Evolutionary conservation across 2,329 filamentous ascomycete species (phyloP).

Genomic region (Metarhizium guizhouense): DNA sequence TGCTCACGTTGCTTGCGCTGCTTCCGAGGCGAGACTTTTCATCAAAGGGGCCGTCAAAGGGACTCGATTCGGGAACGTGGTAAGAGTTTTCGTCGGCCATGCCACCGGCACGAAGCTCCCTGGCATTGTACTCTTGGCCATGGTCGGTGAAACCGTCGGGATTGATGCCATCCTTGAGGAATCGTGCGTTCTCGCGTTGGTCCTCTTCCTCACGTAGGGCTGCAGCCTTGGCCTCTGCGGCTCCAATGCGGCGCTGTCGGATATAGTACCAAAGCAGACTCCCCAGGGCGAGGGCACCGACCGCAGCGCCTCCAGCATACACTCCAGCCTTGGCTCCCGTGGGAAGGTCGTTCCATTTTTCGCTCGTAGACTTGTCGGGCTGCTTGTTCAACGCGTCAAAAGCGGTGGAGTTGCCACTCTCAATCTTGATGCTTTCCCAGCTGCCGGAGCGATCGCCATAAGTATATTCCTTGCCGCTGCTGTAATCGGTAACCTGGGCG

Average conservation of each 20-base stretch:
- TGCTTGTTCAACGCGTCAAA: slow-evolving; percentile 31
- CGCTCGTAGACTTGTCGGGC: slow-evolving; percentile 33
- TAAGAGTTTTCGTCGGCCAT: slow-evolving; percentile 9
- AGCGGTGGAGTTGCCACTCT: slow-evolving; percentile 47
- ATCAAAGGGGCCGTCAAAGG: slow-evolving; percentile 6
- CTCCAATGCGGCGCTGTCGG: slow-evolving; percentile 43
- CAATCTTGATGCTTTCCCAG: slow-evolving; percentile 54
- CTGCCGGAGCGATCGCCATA: slow-evolving; percentile 53
- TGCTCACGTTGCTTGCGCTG: slow-evolving; percentile 8
- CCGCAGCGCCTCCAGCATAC: slow-evolving; percentile 36
- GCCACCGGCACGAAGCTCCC: slow-evolving; percentile 7
- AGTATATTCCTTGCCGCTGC: slow-evolving; percentile 54
- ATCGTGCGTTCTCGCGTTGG: slow-evolving; percentile 40
- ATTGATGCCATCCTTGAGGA: slow-evolving; percentile 37
- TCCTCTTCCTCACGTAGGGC: slow-evolving; percentile 36
- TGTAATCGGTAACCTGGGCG: slow-evolving; percentile 45
- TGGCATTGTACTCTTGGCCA: slow-evolving; percentile 13
- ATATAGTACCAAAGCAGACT: slow-evolving; percentile 44
- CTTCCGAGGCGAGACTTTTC: slow-evolving; percentile 6
- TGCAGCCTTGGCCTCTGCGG: slow-evolving; percentile 38
- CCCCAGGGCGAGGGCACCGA: slow-evolving; percentile 32
- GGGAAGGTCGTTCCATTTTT: slow-evolving; percentile 48
- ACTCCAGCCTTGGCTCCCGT: slow-evolving; percentile 41
- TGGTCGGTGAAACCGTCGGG: slow-evolving; percentile 33
- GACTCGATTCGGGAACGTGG: slow-evolving; percentile 10